Conservation (phyloP, 768 basidiomycete species). For the Naganishia randhawae region DNA sequence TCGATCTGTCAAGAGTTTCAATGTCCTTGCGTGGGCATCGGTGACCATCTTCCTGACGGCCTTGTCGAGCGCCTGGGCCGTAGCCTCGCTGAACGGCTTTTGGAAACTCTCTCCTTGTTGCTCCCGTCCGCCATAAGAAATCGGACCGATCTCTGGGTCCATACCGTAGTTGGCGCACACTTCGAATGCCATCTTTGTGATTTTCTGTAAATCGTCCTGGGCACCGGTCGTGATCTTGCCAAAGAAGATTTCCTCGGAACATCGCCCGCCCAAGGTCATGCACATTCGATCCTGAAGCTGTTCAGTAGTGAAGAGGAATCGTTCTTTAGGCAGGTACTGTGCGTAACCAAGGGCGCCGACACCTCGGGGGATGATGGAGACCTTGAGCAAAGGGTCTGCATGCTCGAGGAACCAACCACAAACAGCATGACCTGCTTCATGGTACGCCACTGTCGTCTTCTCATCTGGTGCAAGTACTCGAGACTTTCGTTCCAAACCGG, state of each 20-base stretch:
- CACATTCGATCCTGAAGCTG: slow-evolving; percentile 94
- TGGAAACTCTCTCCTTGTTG: slow-evolving; percentile 82
- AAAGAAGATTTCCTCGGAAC: slow-evolving; percentile 98
- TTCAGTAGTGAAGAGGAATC: slow-evolving; percentile 89
- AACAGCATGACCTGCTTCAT: slow-evolving; percentile 97
- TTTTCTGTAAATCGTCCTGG: slow-evolving; percentile 96
- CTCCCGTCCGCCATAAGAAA: slow-evolving; percentile 83
- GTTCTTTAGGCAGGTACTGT: slow-evolving; percentile 93
- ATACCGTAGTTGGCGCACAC: slow-evolving; percentile 90
- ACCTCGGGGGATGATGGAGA: slow-evolving; percentile 96
- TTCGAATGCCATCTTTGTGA: slow-evolving; percentile 96
- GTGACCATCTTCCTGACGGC: slow-evolving; percentile 95
- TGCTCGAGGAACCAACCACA: slow-evolving; percentile 98
- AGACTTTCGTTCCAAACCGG: slow-evolving; percentile 92
- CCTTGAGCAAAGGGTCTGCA: slow-evolving; percentile 92
- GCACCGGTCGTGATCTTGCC: slow-evolving; percentile 91
- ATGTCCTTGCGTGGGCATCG: slow-evolving; percentile 77
- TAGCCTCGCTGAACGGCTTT: slow-evolving; percentile 97
- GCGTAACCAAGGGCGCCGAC: slow-evolving; percentile 94
- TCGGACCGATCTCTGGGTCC: slow-evolving; percentile 89
- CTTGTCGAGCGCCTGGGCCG: slow-evolving; percentile 82
- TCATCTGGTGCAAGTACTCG: slow-evolving; percentile 87
- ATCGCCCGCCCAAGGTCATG: slow-evolving; percentile 96
- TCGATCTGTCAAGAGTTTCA: slow-evolving; percentile 71
- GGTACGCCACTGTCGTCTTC: slow-evolving; percentile 98